A percentile compares a stretch with the other conserved stretches of the same genome.
Conservation (phyloP, 805 yeast genomes). For the Candida pseudofarinosa region DNA sequence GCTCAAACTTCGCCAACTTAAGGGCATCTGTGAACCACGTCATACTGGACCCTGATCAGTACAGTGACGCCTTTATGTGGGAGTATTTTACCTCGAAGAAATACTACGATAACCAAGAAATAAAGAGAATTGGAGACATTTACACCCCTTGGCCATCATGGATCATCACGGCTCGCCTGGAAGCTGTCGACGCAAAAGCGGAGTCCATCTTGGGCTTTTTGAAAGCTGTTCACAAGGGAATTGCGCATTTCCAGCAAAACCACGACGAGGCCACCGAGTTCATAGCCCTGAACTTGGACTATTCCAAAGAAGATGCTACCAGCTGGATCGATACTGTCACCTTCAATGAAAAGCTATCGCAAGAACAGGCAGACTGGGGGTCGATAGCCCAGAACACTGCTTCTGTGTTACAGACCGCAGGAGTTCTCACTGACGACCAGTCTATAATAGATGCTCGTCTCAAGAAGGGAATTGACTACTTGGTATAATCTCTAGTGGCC, state of each 20-base stretch:
- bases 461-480: conserved; percentile 14
- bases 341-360: conserved; percentile 46
- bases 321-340: conserved; percentile 79
- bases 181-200: conserved; percentile 26
- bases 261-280: conserved; percentile 61
- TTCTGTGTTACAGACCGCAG: conserved; percentile 56
- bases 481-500: background rate
- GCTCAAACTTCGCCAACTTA: conserved; percentile 67
- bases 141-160: conserved; percentile 97
- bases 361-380: conserved; percentile 42
- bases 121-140: conserved; percentile 80
- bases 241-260: conserved; percentile 57
- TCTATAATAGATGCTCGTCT: conserved; percentile 24
- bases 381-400: conserved; percentile 54
- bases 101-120: conserved; percentile 75
- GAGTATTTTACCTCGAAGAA: conserved; percentile 86
- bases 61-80: conserved; percentile 92
- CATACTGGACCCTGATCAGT: conserved; percentile 33
- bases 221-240: conserved; percentile 59
- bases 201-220: conserved; percentile 37
- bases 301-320: conserved; percentile 69
- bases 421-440: conserved; percentile 43
- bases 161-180: conserved; percentile 61
- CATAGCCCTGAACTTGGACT: conserved; percentile 68
- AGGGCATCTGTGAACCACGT: conserved; percentile 72